phyloP scores from a whole-genome alignment of 1,284 basidiomycete genomes.

The Sanghuangporus sanghuang region DNA sequence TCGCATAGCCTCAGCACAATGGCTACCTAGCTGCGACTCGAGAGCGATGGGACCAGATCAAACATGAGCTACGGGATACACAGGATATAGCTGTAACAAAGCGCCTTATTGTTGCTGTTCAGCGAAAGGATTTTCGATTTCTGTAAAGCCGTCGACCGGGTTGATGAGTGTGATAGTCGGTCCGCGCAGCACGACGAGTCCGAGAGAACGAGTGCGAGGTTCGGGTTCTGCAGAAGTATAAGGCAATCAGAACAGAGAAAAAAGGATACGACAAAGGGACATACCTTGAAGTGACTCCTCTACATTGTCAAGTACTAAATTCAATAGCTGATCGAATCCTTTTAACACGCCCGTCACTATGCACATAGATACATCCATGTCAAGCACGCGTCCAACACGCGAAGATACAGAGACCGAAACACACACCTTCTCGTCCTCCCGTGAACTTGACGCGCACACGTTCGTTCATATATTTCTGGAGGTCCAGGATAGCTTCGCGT shows the following conservation, averaged over 20 bases:
- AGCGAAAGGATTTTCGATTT: constrained; percentile 82
- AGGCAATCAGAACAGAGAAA: constrained; percentile 10
- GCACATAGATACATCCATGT: neutral
- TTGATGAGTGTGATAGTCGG: constrained; percentile 91
- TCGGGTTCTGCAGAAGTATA: constrained; percentile 49
- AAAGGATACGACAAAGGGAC: constrained; percentile 20
- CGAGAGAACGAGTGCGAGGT: constrained; percentile 62
- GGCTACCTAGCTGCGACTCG: neutral
- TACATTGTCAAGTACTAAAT: constrained; percentile 91
- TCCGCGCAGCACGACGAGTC: constrained; percentile 84
- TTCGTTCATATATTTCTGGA: constrained; percentile 92
- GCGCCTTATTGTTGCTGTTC: constrained; percentile 36
- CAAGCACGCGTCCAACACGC: neutral
- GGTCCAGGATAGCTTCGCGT: constrained; percentile 93
- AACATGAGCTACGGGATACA: neutral
- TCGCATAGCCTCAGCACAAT: constrained; percentile 14
- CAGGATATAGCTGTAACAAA: neutral
- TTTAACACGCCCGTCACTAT: constrained; percentile 89
- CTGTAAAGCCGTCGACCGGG: constrained; percentile 89
- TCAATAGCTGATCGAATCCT: constrained; percentile 95
- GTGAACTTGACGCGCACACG: constrained; percentile 94
- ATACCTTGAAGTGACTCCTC: constrained; percentile 70
- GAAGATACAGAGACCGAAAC: neutral
- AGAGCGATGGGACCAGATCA: neutral
- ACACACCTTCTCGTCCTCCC: constrained; percentile 88